Evolutionary conservation across 202 grass and related monocot species (phyloP).

Genomic region (Musa balbisiana): DNA sequence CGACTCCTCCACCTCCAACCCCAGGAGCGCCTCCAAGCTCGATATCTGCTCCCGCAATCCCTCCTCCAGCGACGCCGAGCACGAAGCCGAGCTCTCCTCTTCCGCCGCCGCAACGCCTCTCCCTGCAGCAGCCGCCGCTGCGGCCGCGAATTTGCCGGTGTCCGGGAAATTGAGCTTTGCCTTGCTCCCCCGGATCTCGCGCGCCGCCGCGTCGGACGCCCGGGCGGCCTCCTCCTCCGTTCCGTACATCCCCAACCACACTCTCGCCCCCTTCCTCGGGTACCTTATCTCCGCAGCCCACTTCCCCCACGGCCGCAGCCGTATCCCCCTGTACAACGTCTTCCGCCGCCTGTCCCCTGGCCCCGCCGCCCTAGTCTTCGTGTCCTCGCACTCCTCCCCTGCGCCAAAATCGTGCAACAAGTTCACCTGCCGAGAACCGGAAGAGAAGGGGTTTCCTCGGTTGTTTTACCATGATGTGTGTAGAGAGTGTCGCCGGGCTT

Average conservation of each 20-base stretch:
- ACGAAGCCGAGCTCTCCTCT: slow-evolving; percentile 19
- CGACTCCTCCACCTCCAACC: slow-evolving; percentile 5
- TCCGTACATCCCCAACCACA: background rate
- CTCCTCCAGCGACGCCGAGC: background rate
- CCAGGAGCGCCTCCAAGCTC: slow-evolving; percentile 41
- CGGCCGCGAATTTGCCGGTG: slow-evolving; percentile 22
- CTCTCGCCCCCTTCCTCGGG: background rate
- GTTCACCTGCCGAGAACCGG: too few species aligned
- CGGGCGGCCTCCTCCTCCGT: background rate
- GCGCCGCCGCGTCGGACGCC: background rate
- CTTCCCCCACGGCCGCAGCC: background rate
- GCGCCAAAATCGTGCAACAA: background rate
- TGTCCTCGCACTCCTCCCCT: background rate
- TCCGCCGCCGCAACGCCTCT: background rate
- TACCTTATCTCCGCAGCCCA: background rate
- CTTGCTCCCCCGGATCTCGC: background rate
- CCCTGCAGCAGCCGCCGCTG: slow-evolving; percentile 7
- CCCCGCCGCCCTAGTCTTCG: background rate
- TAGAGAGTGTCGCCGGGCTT: background rate
- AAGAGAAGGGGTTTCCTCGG: too few species aligned
- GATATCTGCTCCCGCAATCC: slow-evolving; percentile 32
- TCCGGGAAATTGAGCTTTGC: background rate
- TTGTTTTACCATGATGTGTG: too few species aligned
- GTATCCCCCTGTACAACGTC: background rate
- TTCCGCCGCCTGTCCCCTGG: too few species aligned